Conservation (phyloP, 2,329 filamentous ascomycete species). For the Aspergillus alliaceus region DNA sequence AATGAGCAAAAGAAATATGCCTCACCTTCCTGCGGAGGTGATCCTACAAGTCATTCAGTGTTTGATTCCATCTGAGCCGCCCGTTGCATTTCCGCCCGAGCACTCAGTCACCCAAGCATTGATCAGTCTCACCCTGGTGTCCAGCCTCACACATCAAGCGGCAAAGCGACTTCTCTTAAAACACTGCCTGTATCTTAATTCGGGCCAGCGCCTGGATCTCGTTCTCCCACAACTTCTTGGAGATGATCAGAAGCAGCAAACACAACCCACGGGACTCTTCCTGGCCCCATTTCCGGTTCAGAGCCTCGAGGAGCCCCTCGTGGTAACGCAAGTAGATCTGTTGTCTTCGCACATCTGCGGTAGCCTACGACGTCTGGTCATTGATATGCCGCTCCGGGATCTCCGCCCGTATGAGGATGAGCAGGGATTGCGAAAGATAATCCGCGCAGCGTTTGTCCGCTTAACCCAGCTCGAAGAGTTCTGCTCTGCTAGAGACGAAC, state of each 20-base stretch:
- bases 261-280: conserved; percentile 3
- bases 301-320: conserved; percentile 2
- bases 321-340: not conserved
- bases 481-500: conserved; percentile 12
- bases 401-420: conserved; percentile 10
- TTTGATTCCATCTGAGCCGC: conserved; percentile 7
- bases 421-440: conserved; percentile 1
- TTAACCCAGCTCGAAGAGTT: conserved; percentile 13
- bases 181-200: conserved; percentile 13
- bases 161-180: conserved; percentile 12
- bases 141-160: conserved; percentile 9
- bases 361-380: not conserved
- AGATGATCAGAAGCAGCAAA: not conserved
- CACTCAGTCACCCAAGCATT: conserved; percentile 14
- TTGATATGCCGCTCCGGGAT: conserved; percentile 8
- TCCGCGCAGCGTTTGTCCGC: conserved; percentile 12
- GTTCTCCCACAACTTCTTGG: conserved; percentile 2
- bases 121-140: conserved; percentile 11
- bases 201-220: not conserved
- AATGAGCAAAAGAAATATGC: not conserved
- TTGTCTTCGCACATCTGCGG: not conserved
- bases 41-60: conserved; percentile 15
- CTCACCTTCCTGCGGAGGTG: conserved; percentile 5
- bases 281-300: conserved; percentile 9
- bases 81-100: conserved; percentile 3